A percentile compares a stretch with the other conserved stretches of the same genome.
These are phyloP conservation scores for Globisporangium lucens DNA, from an alignment of 352 stramenopile species.

Conservation along the genomic window DNA sequence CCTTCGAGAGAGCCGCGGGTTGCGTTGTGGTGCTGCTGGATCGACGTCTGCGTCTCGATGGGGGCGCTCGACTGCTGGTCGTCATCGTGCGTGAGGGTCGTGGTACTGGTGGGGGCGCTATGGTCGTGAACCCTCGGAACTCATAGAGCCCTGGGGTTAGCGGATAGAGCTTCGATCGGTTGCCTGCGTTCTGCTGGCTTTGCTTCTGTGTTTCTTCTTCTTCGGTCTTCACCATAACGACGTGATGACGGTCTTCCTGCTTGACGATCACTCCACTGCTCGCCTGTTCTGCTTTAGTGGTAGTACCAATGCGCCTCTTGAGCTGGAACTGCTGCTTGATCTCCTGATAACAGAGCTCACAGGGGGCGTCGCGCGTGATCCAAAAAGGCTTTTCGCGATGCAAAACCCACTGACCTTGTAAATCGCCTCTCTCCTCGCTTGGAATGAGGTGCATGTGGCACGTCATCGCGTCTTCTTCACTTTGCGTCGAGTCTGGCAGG, in stretches of 20 bases:
- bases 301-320: background rate
- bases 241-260: background rate
- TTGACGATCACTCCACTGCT: background rate
- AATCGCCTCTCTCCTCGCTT: background rate
- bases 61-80: background rate
- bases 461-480: conserved; percentile 36
- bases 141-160: conserved; percentile 58
- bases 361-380: conserved; percentile 15
- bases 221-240: background rate
- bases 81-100: conserved; percentile 18
- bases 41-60: conserved; percentile 3
- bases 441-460: conserved; percentile 39
- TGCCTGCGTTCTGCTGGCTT: conserved; percentile 2
- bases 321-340: conserved; percentile 12
- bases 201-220: background rate
- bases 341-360: conserved; percentile 18
- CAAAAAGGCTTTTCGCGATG: conserved; percentile 18
- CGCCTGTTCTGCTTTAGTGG: background rate
- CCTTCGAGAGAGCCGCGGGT: conserved; percentile 21
- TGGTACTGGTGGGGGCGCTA: conserved; percentile 20
- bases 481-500: conserved; percentile 16
- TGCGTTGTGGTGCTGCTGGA: background rate
- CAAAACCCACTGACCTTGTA: conserved; percentile 6
- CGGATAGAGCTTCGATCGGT: conserved; percentile 31
- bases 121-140: conserved; percentile 58